Evolutionary conservation across 2,329 filamentous ascomycete species (phyloP), one percentile per base, ranked within the genome.

Genomic region (Alternaria ventricosa): DNA sequence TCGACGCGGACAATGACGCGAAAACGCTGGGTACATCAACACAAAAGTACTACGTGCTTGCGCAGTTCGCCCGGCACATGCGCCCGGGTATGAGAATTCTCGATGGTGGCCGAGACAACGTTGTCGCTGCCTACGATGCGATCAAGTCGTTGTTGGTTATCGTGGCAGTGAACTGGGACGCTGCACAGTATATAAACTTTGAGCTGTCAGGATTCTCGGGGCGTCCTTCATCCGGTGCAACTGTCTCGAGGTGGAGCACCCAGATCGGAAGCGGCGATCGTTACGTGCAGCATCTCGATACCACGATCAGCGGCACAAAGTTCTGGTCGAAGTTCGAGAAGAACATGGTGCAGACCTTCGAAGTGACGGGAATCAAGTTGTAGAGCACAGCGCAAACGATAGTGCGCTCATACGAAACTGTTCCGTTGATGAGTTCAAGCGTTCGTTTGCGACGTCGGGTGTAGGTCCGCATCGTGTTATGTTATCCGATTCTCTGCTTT

Each of bases 401-500:
- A 53, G 20, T 33, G 13, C 36, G 28, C 4, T 5, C 18, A 33
- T 15, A 22, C 15, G 4, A 6, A 51, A 23, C 10, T 18, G n/a
- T 50, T 20, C 25, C n/a, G 25, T 30, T 30, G 25, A 50, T 13
- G 15, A 55, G 25, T n/a, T 44, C 10, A 15, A 20, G 27, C 25
- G n/a, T 8, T 28, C 25, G n/a, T 30, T 30, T 25, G 25, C 11
- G 25, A 30, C 4, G 3, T 28, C n/a, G 25, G 15, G 25, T 50
- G 10, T 20, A 8, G n/a, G n/a, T 6, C n/a, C 46, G 11, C 13
- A 30, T 25, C 23, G 41, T 27, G 47, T 22, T n/a, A 6, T 8
- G 28, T 68, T 50, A 75, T 30, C 73, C 73, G 23, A 75, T 75
- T 28, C 58, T 72, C 56, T 76, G 72, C 65, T 78, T 81, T 65